Evolutionary conservation across 192 early-diverging fungal species (phyloP).

Genomic region (Neocallimastix lanati): DNA sequence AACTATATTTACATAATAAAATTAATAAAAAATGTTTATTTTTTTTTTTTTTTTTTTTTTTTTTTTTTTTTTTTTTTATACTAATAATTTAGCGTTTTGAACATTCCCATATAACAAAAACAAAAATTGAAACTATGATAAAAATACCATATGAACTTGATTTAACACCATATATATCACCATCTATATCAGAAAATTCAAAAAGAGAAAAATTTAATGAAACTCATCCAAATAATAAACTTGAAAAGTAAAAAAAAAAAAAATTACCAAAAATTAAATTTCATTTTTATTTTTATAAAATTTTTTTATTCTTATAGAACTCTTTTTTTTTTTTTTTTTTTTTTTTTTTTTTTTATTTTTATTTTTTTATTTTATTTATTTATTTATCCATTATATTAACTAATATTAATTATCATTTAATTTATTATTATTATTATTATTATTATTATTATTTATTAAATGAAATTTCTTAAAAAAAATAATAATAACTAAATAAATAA

Average conservation of each 20-base stretch:
- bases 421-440: no score
- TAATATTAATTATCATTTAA: no score
- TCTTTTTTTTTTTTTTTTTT: neutral
- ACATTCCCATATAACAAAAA: slow-evolving; percentile 30
- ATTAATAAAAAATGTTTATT: no score
- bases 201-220: slow-evolving; percentile 7
- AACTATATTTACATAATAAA: no score
- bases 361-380: no score
- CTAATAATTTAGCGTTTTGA: slow-evolving; percentile 55
- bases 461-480: slow-evolving; percentile 11
- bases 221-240: neutral
- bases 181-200: slow-evolving; percentile 9
- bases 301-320: neutral
- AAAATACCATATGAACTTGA: slow-evolving; percentile 67
- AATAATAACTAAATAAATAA: neutral
- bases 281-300: no score
- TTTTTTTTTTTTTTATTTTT: no score
- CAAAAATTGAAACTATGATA: slow-evolving; percentile 80
- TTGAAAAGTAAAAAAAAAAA: slow-evolving; percentile 3
- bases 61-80: neutral
- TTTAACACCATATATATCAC: slow-evolving; percentile 77
- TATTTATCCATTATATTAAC: no score
- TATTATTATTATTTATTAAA: no score
- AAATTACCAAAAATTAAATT: slow-evolving; percentile 4
- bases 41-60: no score